These are phyloP conservation scores for Hura crepitans DNA, from an alignment of 441 rosid genomes.

Conservation along the genomic window DNA sequence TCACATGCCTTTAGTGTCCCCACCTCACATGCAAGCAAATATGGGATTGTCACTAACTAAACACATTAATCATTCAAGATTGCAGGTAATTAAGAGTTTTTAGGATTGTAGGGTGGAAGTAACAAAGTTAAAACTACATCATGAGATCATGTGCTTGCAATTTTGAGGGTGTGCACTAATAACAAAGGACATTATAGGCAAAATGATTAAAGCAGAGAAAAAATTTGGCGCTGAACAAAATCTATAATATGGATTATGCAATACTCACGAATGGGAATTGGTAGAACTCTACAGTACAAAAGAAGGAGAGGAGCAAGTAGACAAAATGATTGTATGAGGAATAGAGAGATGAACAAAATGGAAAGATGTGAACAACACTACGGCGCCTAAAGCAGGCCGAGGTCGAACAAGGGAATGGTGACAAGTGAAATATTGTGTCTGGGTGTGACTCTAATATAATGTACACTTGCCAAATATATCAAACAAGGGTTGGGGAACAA, in stretches of 20 bases:
- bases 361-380: constrained; percentile 25
- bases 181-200: neutral
- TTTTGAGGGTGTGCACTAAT: constrained; percentile 11
- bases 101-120: neutral
- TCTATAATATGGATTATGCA: neutral
- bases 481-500: neutral
- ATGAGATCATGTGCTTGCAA: constrained; percentile 10
- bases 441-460: constrained; percentile 20
- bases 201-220: constrained; percentile 4
- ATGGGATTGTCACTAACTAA: constrained; percentile 5
- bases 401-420: constrained; percentile 34
- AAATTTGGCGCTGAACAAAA: neutral
- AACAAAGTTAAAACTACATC: constrained; percentile 3
- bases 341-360: constrained; percentile 6
- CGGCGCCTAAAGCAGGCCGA: constrained; percentile 29
- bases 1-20: constrained; percentile 21
- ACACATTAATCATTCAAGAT: constrained; percentile 7
- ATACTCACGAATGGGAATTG: neutral
- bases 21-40: constrained; percentile 20
- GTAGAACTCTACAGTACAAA: constrained; percentile 8
- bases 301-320: neutral
- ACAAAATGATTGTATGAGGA: neutral
- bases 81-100: neutral
- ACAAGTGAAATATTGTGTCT: constrained; percentile 28
- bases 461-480: constrained; percentile 34